Conservation (phyloP, 208 protist genomes). For the Trichomonas vaginalis region DNA sequence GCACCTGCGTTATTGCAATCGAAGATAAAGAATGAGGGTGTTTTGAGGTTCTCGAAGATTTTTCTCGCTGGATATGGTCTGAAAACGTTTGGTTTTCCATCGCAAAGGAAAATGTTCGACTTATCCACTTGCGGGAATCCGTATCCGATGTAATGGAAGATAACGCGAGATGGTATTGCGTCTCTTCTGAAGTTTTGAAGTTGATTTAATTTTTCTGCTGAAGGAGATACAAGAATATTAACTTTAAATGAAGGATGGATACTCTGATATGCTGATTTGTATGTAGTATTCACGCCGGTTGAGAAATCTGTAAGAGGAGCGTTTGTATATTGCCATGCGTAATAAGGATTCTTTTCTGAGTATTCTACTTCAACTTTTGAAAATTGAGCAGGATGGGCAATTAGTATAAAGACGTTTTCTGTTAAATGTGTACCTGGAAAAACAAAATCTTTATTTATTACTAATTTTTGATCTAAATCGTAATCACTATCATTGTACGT, state of each 20-base stretch:
- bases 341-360: background rate
- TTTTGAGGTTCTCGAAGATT: background rate
- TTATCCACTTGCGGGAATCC: background rate
- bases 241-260: background rate
- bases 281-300: background rate
- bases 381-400: background rate
- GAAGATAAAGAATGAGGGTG: background rate
- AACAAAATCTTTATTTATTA: background rate
- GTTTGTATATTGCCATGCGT: too few species aligned
- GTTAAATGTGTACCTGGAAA: background rate
- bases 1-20: background rate
- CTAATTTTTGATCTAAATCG: background rate
- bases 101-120: background rate
- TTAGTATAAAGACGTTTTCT: background rate
- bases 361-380: background rate
- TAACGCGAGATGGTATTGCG: background rate
- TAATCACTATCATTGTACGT: background rate
- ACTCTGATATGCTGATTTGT: background rate
- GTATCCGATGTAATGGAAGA: conserved; percentile 3
- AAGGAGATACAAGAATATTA: background rate
- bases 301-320: background rate
- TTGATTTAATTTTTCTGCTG: background rate
- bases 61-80: background rate
- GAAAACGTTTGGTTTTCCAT: background rate
- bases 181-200: background rate